Evolutionary conservation across 768 basidiomycete species (phyloP).

Genomic region (Russula earlei): DNA sequence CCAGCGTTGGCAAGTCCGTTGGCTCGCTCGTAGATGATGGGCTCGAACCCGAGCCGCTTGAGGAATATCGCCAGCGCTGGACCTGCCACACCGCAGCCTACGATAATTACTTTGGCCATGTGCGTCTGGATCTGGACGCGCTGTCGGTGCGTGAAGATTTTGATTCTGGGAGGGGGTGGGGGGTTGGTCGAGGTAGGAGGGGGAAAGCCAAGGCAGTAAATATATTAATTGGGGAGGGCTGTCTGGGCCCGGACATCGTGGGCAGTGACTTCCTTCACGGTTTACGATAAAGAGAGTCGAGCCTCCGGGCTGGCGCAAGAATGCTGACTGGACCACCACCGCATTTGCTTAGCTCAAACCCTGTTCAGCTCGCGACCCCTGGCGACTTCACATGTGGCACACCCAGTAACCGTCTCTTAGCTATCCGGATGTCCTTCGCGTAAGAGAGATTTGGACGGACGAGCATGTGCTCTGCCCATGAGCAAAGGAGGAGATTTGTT

Average conservation of each 20-base stretch:
- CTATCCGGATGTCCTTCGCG: no score
- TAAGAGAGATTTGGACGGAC: no score
- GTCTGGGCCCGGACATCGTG: slow-evolving; percentile 1
- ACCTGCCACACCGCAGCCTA: slow-evolving; percentile 17
- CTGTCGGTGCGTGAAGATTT: not conserved
- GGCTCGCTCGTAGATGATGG: slow-evolving; percentile 16
- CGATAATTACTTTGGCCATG: slow-evolving; percentile 18
- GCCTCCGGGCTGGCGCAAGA: not conserved
- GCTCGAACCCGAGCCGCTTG: slow-evolving; percentile 15
- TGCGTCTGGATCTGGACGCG: not conserved
- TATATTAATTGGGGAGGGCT: not conserved
- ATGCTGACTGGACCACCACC: no score
- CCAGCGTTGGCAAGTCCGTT: slow-evolving; percentile 8
- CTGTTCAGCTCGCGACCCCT: not conserved
- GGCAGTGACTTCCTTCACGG: not conserved
- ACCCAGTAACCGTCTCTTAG: no score
- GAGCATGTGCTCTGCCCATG: no score
- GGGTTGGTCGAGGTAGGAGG: not conserved
- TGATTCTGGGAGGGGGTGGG: no score
- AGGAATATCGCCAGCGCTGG: slow-evolving; percentile 20
- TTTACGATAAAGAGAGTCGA: not conserved
- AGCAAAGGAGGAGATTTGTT: no score
- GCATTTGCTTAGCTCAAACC: no score
- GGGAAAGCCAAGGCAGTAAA: not conserved
- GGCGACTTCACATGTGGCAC: no score